Conservation (phyloP, 2,329 filamentous ascomycete genomes). For the Falciphora oryzae region DNA sequence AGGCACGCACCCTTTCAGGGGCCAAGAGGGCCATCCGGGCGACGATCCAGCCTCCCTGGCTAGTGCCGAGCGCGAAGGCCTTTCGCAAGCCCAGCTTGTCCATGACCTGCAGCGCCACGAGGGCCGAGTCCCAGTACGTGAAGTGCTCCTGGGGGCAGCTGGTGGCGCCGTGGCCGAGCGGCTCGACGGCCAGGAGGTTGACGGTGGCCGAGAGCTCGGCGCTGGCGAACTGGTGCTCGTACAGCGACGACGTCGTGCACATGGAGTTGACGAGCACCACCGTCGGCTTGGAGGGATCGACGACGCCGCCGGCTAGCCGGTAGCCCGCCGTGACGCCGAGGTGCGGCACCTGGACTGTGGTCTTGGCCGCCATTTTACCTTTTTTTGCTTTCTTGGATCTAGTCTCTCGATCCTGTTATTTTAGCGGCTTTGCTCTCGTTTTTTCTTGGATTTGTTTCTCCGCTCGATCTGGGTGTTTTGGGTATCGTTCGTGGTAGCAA, state of each 20-base stretch:
- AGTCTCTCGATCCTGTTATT: neutral
- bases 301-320: constrained; percentile 25
- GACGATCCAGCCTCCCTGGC: constrained; percentile 47
- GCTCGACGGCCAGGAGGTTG: constrained; percentile 44
- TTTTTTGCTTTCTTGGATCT: neutral
- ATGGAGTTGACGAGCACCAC: constrained; percentile 43
- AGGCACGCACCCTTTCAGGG: constrained; percentile 33
- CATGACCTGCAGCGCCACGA: constrained; percentile 51
- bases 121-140: constrained; percentile 50
- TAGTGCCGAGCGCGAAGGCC: constrained; percentile 45
- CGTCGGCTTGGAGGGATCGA: constrained; percentile 43
- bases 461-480: neutral
- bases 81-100: constrained; percentile 40
- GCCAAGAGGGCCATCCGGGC: constrained; percentile 44
- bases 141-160: constrained; percentile 36
- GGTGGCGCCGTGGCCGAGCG: constrained; percentile 42
- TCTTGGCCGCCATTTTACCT: constrained; percentile 10
- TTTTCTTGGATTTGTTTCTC: neutral
- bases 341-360: constrained; percentile 14
- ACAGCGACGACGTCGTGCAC: constrained; percentile 39
- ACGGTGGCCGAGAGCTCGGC: constrained; percentile 30
- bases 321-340: constrained; percentile 15
- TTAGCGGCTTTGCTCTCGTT: neutral
- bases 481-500: too few species aligned
- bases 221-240: constrained; percentile 34